phyloP scores from a whole-genome alignment of 2,329 filamentous ascomycete species.

The Colletotrichum gigasporum region DNA sequence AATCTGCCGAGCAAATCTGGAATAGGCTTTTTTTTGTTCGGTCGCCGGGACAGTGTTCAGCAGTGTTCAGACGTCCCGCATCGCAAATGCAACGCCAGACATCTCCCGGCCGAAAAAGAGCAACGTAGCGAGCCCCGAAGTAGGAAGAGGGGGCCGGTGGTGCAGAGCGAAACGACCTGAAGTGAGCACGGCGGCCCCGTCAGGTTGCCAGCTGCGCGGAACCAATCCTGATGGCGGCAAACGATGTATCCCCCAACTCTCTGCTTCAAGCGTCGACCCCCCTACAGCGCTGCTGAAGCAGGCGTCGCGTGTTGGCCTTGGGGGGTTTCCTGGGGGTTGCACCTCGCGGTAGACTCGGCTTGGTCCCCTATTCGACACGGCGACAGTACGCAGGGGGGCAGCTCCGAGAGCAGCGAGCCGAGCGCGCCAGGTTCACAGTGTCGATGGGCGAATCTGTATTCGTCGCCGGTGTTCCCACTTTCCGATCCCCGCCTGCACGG shows the following conservation, averaged over 20 bases:
- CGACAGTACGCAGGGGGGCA: conserved; percentile 12
- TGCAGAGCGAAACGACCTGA: too few species aligned
- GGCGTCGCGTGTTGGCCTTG: neutral
- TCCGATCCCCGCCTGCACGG: conserved; percentile 3
- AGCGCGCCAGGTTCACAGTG: conserved; percentile 14
- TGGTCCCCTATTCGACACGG: conserved; percentile 9
- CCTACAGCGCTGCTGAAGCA: neutral
- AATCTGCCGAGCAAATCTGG: conserved; percentile 1
- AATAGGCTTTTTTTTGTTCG: conserved; percentile 21
- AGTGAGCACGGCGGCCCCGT: too few species aligned
- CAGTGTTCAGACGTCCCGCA: conserved; percentile 18
- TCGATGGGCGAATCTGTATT: neutral
- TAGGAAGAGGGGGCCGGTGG: neutral
- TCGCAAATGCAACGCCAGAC: conserved; percentile 2
- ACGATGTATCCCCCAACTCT: neutral
- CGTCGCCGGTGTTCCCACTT: conserved; percentile 3
- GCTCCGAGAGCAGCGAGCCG: conserved; percentile 19
- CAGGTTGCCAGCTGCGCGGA: too few species aligned
- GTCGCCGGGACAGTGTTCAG: conserved; percentile 21
- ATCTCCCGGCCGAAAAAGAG: conserved; percentile 2
- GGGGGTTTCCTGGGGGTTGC: neutral
- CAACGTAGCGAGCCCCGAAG: neutral
- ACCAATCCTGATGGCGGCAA: neutral
- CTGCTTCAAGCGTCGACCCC: neutral
- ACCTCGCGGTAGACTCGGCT: conserved; percentile 6